Conservation (phyloP, 352 stramenopile species). For the Plasmopara muralis region DNA sequence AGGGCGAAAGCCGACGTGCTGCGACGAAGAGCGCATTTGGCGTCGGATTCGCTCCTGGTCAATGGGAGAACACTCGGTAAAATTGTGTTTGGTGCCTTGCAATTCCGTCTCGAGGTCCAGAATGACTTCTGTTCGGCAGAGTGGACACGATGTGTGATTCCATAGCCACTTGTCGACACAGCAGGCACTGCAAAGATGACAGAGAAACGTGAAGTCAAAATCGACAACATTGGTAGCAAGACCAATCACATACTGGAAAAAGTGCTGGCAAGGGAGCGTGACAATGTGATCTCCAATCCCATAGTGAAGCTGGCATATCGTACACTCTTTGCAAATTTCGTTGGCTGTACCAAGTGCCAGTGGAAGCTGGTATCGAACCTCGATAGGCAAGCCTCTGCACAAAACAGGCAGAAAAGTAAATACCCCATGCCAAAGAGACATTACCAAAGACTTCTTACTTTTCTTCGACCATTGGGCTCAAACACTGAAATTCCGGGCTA, state of each 20-base stretch:
- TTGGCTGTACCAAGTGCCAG: slow-evolving; percentile 69
- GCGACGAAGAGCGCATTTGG: slow-evolving; percentile 64
- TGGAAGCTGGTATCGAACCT: slow-evolving; percentile 79
- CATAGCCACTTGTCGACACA: slow-evolving; percentile 84
- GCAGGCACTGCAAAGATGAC: slow-evolving; percentile 39
- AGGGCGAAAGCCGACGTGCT: slow-evolving; percentile 59
- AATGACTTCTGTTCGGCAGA: slow-evolving; percentile 75
- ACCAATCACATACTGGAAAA: slow-evolving; percentile 67
- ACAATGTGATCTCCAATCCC: slow-evolving; percentile 81
- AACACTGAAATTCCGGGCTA: slow-evolving; percentile 61
- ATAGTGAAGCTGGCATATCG: slow-evolving; percentile 80
- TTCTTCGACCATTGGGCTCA: slow-evolving; percentile 72
- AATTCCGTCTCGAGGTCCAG: slow-evolving; percentile 39
- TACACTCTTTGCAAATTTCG: slow-evolving; percentile 79
- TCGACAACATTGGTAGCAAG: not conserved
- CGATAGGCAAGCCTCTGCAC: slow-evolving; percentile 55
- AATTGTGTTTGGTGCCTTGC: slow-evolving; percentile 57
- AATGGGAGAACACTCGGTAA: slow-evolving; percentile 61
- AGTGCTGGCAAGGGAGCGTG: slow-evolving; percentile 77
- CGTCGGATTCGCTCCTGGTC: slow-evolving; percentile 68
- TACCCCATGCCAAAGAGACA: not conserved
- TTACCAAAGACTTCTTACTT: slow-evolving; percentile 29
- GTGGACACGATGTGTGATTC: slow-evolving; percentile 79
- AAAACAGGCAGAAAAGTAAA: slow-evolving; percentile 6
- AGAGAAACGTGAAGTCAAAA: slow-evolving; percentile 2